Percentiles rank a stretch among this genome's conserved stretches.
Evolutionary conservation across 192 early-diverging fungal species (phyloP).

Genomic region (Coemansia sp.): DNA sequence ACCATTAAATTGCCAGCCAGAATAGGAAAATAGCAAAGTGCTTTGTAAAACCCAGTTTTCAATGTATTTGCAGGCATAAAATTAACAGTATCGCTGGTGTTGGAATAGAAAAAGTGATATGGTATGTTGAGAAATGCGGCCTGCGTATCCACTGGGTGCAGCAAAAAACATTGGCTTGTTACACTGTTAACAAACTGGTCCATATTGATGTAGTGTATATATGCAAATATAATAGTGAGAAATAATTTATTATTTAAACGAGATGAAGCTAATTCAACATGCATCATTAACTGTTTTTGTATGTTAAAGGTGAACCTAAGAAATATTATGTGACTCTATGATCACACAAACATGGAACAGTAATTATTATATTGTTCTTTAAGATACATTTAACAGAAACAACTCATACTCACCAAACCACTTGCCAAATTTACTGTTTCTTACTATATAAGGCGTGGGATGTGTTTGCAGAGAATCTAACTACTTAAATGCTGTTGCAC

Average conservation of each 20-base stretch:
- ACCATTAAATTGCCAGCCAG: constrained; percentile 22
- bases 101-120: constrained; percentile 48
- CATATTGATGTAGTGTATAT: constrained; percentile 10
- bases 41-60: constrained; percentile 25
- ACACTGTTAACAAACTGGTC: constrained; percentile 42
- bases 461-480: too few species aligned
- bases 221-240: neutral
- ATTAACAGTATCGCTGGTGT: constrained; percentile 6
- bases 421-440: too few species aligned
- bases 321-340: too few species aligned
- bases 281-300: too few species aligned
- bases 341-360: too few species aligned
- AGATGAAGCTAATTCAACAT: too few species aligned
- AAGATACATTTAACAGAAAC: too few species aligned
- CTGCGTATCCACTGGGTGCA: constrained; percentile 51
- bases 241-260: neutral
- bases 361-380: too few species aligned
- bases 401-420: too few species aligned
- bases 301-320: too few species aligned
- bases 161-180: constrained; percentile 20
- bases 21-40: constrained; percentile 37
- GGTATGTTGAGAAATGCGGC: constrained; percentile 50
- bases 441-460: too few species aligned
- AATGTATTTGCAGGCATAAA: constrained; percentile 45
- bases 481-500: too few species aligned